Conservation (phyloP, 164 flowering plant species). For the Cinnamomum micranthum region DNA sequence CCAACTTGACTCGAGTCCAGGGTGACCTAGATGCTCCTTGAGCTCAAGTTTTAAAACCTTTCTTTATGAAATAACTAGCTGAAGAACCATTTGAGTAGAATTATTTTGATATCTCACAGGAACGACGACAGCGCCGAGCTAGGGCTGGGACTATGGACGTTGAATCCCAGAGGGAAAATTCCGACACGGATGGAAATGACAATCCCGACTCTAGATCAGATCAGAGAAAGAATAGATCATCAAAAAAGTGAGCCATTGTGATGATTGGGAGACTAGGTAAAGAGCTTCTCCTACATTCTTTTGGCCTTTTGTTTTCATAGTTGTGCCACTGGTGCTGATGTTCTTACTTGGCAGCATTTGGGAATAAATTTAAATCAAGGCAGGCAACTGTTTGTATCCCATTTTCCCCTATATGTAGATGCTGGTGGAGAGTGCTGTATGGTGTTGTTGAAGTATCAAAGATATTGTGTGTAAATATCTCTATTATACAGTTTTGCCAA, state of each 20-base stretch:
- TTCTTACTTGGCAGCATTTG: neutral
- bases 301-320: conserved; percentile 26
- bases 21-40: too few species aligned
- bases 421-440: conserved; percentile 12
- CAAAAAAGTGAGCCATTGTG: conserved; percentile 3
- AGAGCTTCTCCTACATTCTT: conserved; percentile 22
- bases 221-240: conserved; percentile 33
- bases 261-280: conserved; percentile 1
- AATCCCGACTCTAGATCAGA: conserved; percentile 53
- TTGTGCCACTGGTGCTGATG: neutral
- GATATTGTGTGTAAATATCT: conserved; percentile 17
- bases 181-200: conserved; percentile 83
- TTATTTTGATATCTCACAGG: conserved; percentile 31
- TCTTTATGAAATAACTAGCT: too few species aligned
- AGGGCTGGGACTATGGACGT: conserved; percentile 59
- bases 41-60: too few species aligned
- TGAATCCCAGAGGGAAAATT: conserved; percentile 61
- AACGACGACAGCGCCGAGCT: conserved; percentile 64
- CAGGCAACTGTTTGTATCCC: neutral
- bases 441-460: conserved; percentile 7
- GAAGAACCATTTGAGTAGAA: too few species aligned
- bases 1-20: too few species aligned
- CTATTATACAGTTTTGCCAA: conserved; percentile 1
- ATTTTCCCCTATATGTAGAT: conserved; percentile 10
- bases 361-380: neutral